Percentiles rank a stretch among this genome's conserved stretches.
Conservation (phyloP, 2,329 filamentous ascomycete genomes). For the Aspergillus pseudonomiae region DNA sequence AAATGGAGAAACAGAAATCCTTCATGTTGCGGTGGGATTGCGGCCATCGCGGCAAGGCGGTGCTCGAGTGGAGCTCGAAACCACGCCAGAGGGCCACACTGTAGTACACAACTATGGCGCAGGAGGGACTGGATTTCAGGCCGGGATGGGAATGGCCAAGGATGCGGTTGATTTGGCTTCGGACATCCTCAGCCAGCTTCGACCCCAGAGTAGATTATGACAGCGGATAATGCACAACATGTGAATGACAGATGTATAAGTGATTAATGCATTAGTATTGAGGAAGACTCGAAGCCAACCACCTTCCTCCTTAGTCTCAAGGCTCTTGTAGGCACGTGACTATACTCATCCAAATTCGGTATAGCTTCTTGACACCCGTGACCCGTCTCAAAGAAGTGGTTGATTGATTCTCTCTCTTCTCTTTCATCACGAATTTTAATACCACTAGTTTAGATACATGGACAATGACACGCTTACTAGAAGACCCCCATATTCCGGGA, state of each 20-base stretch:
- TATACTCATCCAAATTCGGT: background rate
- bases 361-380: background rate
- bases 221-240: background rate
- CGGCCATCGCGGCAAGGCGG: constrained; percentile 23
- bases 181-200: background rate
- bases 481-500: background rate
- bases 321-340: background rate
- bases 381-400: background rate
- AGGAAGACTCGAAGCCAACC: background rate
- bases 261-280: background rate
- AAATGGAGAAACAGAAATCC: constrained; percentile 29
- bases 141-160: constrained; percentile 28
- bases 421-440: background rate
- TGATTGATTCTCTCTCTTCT: background rate
- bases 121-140: constrained; percentile 51
- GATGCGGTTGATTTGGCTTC: constrained; percentile 16
- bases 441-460: background rate
- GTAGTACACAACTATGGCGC: constrained; percentile 43
- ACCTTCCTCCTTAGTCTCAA: background rate
- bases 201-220: background rate
- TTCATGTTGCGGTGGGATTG: constrained; percentile 34
- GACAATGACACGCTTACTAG: background rate
- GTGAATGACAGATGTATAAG: background rate
- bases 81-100: background rate
- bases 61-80: constrained; percentile 19